Percentiles rank a stretch among this genome's conserved stretches.
Conservation (phyloP, 2,329 filamentous ascomycete species). For the Epichloe sibirici region DNA sequence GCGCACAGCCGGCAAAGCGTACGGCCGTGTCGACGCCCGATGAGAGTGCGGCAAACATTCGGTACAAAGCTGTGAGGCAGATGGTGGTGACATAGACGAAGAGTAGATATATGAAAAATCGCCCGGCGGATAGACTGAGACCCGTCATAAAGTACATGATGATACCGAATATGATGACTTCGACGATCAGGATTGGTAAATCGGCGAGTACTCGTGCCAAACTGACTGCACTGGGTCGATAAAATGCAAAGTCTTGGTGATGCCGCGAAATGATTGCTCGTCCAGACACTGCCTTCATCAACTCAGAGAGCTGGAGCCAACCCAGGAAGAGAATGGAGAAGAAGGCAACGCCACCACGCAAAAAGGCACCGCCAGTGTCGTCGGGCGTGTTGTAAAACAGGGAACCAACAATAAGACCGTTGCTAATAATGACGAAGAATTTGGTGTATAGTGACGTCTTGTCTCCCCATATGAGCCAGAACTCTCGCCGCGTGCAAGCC, state of each 20-base stretch:
- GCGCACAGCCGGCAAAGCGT: conserved; percentile 36
- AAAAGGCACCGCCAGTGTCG: conserved; percentile 52
- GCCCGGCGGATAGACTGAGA: conserved; percentile 25
- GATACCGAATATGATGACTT: conserved; percentile 22
- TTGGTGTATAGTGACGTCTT: conserved; percentile 66
- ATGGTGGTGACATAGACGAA: conserved; percentile 40
- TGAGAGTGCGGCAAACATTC: conserved; percentile 14
- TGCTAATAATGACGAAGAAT: conserved; percentile 64
- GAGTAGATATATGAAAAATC: conserved; percentile 34
- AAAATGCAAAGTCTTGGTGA: conserved; percentile 24
- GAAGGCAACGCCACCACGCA: conserved; percentile 36
- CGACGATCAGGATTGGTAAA: conserved; percentile 29
- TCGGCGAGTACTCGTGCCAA: conserved; percentile 27
- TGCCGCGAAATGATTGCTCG: conserved; percentile 28
- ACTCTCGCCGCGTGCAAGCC: conserved; percentile 58
- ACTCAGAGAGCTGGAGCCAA: conserved; percentile 17
- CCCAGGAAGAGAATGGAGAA: conserved; percentile 39
- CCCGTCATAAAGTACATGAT: conserved; percentile 34
- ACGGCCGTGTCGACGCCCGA: conserved; percentile 4
- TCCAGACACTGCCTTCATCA: conserved; percentile 25
- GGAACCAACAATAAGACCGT: conserved; percentile 62
- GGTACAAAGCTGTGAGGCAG: conserved; percentile 54
- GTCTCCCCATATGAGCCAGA: conserved; percentile 68
- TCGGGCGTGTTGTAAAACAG: conserved; percentile 59
- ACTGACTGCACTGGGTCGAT: conserved; percentile 24